Evolutionary conservation across 1,284 basidiomycete genomes (phyloP).

Genomic region (Heterobasidion parviporum): DNA sequence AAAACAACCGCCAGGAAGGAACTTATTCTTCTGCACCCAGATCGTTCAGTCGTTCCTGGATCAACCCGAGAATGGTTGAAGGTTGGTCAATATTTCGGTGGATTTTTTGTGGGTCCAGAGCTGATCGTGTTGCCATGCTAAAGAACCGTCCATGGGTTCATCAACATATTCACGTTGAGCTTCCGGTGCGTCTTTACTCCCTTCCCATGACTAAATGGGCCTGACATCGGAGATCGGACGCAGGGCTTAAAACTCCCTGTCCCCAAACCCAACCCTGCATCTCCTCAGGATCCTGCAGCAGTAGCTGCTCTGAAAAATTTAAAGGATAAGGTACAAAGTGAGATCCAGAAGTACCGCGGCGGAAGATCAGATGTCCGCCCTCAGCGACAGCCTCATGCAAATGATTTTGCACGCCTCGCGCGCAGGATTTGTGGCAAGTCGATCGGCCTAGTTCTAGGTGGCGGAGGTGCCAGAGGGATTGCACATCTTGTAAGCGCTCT

Average conservation of each 20-base stretch:
- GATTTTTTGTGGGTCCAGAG: not conserved
- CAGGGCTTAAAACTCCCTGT: conserved; percentile 61
- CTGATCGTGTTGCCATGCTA: conserved; percentile 18
- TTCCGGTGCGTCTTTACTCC: conserved; percentile 46
- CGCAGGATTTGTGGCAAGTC: conserved; percentile 88
- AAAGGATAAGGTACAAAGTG: conserved; percentile 85
- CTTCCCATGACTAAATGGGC: not conserved
- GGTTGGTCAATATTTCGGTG: conserved; percentile 29
- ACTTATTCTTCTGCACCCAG: conserved; percentile 88
- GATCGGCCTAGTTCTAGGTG: conserved; percentile 91
- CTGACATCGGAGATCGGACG: not conserved
- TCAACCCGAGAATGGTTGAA: conserved; percentile 96
- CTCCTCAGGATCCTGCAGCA: conserved; percentile 79
- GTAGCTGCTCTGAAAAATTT: conserved; percentile 86
- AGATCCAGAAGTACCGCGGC: conserved; percentile 82
- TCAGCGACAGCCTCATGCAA: conserved; percentile 74
- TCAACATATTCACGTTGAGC: conserved; percentile 86
- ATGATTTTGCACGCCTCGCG: conserved; percentile 91
- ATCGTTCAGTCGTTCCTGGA: conserved; percentile 83
- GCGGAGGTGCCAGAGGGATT: conserved; percentile 92
- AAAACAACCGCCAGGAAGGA: conserved; percentile 98
- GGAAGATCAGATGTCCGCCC: conserved; percentile 59
- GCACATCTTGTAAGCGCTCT: conserved; percentile 70
- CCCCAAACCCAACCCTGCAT: conserved; percentile 39
- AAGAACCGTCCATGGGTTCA: conserved; percentile 90